A percentile compares a stretch with the other conserved stretches of the same genome.
Conservation (phyloP, 257 asterid genomes). For the Anisodus acutangulus region DNA sequence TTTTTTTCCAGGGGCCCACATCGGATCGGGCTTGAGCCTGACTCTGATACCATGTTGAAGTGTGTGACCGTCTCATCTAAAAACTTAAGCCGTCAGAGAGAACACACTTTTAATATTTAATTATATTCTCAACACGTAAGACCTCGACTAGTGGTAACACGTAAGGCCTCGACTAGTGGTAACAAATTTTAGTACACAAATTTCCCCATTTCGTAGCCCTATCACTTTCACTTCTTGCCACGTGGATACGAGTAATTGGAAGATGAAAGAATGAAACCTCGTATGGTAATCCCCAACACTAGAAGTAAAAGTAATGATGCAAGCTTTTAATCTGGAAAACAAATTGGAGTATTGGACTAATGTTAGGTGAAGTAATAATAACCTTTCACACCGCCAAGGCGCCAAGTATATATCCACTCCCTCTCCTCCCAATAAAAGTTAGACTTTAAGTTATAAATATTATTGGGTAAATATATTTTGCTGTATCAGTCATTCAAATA, state of each 20-base stretch:
- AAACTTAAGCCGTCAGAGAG: too few relatives aligned
- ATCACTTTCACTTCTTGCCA: background rate
- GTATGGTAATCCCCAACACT: background rate
- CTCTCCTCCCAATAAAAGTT: background rate
- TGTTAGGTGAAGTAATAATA: conserved; percentile 9
- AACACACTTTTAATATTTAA: too few relatives aligned
- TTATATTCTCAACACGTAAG: too few relatives aligned
- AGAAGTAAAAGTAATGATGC: background rate
- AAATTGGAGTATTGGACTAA: background rate
- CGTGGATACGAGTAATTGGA: background rate
- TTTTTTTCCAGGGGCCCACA: too few relatives aligned
- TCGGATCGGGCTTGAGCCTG: too few relatives aligned
- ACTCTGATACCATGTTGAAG: too few relatives aligned
- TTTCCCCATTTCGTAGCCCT: background rate
- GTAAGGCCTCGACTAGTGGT: background rate
- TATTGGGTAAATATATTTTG: background rate
- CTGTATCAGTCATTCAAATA: background rate
- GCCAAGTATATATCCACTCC: background rate
- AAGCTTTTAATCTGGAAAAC: background rate
- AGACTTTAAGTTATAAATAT: background rate
- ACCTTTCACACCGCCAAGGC: conserved; percentile 4
- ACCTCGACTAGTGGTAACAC: background rate
- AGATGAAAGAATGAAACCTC: background rate
- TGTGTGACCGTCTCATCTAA: too few relatives aligned
- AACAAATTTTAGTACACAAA: background rate